Evolutionary conservation across 2,329 filamentous ascomycete species (phyloP).

Genomic region (Sclerotinia borealis): DNA sequence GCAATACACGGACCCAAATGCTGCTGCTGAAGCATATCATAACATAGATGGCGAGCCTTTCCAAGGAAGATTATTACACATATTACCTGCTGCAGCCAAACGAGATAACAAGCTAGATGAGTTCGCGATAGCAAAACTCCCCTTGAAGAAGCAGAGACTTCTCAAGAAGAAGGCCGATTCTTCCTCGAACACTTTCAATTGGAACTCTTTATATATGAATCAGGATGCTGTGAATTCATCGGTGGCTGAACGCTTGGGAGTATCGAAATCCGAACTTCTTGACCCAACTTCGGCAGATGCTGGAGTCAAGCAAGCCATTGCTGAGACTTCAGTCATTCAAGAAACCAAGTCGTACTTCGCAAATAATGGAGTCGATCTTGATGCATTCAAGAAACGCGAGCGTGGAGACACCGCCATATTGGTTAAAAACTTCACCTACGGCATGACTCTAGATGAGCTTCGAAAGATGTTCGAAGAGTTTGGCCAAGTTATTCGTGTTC

Average conservation of each 20-base stretch:
- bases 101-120: constrained; percentile 79
- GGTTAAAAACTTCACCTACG: constrained; percentile 89
- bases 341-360: constrained; percentile 91
- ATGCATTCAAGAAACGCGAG: constrained; percentile 80
- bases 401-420: constrained; percentile 83
- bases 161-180: constrained; percentile 81
- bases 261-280: constrained; percentile 84
- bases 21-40: constrained; percentile 73
- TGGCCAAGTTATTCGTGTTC: constrained; percentile 70
- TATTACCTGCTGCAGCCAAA: constrained; percentile 79
- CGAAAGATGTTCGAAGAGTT: constrained; percentile 50
- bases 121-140: constrained; percentile 81
- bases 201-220: constrained; percentile 99
- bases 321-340: constrained; percentile 92
- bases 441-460: constrained; percentile 49
- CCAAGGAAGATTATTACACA: constrained; percentile 86
- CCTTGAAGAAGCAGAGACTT: constrained; percentile 88
- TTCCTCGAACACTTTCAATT: constrained; percentile 76
- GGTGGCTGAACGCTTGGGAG: constrained; percentile 76
- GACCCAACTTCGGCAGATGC: constrained; percentile 95
- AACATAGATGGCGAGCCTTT: constrained; percentile 79
- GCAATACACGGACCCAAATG: constrained; percentile 65
- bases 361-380: constrained; percentile 81
- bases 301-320: constrained; percentile 92
- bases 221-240: constrained; percentile 91